Base-by-base conservation (phyloP, 1,139 yeast species). In the Sugiyamaella castrensis region DNA sequence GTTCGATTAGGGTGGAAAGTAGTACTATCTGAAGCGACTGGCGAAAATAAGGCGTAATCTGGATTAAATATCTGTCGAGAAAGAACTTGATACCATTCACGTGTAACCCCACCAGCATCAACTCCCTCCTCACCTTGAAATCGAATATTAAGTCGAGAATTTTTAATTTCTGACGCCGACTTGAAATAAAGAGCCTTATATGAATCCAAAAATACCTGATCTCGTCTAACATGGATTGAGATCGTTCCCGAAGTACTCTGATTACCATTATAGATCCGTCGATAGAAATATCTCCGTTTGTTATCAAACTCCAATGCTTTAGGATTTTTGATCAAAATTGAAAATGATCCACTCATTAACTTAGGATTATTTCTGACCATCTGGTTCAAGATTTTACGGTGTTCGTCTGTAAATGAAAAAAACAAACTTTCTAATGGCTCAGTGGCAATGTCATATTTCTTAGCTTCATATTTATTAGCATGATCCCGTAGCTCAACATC, bases 41-140 rank as follows among this genome's bases (percentile, higher is more conserved):
- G 97, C 0, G 87, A 76, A 64, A 92, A 94, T 53, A 94, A 71
- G 0, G 97, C 98, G 71, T 91, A 91, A 62, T 89, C 96, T 0
- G 98, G 96, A 64, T 92, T 91, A 70, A 92, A 89, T 87, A 94
- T 91, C 67, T 92, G 98, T 54, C 97, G 75, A 0, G 97, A 84
- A 50, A 94, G 71, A 8, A 91, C 96, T 65, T 89, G 98, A 63
- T 84, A 91, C 98, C 98, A 94, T 67, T 94, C 99, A 62, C 98
- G 76, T 0, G 97, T 88, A 19, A 94, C 84, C 46, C 99, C 99
- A 59, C 99, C 99, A 2, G 97, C 98, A 74, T 94, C 99, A 44
- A 92, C 87, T 58, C 98, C 99, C 51, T 87, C 86, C 66, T 94
- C 99, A 3, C 96, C 96, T 58, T 83, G 84, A 71, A 94, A 94